phyloP scores from a whole-genome alignment of 2,329 filamentous ascomycete genomes.

The Cadophora sp. region DNA sequence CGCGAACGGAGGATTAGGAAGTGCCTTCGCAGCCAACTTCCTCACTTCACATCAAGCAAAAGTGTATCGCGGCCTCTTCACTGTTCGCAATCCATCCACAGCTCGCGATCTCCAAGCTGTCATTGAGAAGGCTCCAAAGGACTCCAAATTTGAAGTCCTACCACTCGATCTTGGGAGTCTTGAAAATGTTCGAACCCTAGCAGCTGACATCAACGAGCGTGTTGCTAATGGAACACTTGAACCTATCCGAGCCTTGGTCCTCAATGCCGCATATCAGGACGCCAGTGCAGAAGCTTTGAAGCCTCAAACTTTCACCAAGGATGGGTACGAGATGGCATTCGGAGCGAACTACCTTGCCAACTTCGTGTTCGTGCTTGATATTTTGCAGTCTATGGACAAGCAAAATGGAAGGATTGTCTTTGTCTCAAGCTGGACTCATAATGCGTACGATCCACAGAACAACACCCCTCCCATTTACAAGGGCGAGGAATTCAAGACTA shows the following conservation, averaged over 20 bases:
- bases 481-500: slow-evolving; percentile 41
- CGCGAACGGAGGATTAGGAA: slow-evolving; percentile 31
- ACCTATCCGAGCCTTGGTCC: slow-evolving; percentile 37
- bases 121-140: slow-evolving; percentile 20
- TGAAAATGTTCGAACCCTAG: slow-evolving; percentile 26
- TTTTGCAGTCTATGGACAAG: slow-evolving; percentile 48
- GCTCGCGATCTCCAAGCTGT: slow-evolving; percentile 22
- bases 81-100: slow-evolving; percentile 28
- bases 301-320: slow-evolving; percentile 42
- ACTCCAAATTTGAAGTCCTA: slow-evolving; percentile 19
- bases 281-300: slow-evolving; percentile 24
- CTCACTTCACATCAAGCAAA: slow-evolving; percentile 18
- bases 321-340: slow-evolving; percentile 47
- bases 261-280: slow-evolving; percentile 39
- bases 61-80: slow-evolving; percentile 26
- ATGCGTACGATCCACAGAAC: slow-evolving; percentile 19
- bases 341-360: slow-evolving; percentile 47
- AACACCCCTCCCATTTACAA: background rate
- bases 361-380: slow-evolving; percentile 45
- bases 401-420: slow-evolving; percentile 45
- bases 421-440: slow-evolving; percentile 41
- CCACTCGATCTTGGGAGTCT: slow-evolving; percentile 28
- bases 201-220: slow-evolving; percentile 34
- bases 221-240: slow-evolving; percentile 34
- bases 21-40: slow-evolving; percentile 27